phyloP scores from a whole-genome alignment of 805 yeast genomes.

The Myxozyma vanderwaltii region DNA sequence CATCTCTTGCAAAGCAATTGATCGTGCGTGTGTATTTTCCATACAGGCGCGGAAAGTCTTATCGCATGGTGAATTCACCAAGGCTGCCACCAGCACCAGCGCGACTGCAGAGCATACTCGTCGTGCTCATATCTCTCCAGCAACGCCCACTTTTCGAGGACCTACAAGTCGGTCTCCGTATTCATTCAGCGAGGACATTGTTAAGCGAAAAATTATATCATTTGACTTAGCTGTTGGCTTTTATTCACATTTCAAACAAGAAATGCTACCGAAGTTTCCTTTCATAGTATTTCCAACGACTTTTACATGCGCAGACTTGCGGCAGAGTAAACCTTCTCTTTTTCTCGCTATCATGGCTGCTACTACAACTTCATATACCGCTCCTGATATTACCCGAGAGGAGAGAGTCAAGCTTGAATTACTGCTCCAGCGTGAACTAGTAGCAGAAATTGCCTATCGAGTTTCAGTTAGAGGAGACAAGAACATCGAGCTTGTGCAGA shows the following conservation, averaged over 20 bases:
- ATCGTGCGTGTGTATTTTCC: slow-evolving; percentile 6
- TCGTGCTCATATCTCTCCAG: background rate
- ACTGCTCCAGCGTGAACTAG: slow-evolving; percentile 2
- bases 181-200: slow-evolving; percentile 8
- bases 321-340: slow-evolving; percentile 12
- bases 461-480: slow-evolving; percentile 12
- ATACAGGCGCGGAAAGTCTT: slow-evolving; percentile 9
- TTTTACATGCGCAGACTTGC: slow-evolving; percentile 12
- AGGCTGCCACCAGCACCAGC: background rate
- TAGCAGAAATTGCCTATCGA: slow-evolving; percentile 14
- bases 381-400: background rate
- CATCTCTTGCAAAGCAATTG: slow-evolving; percentile 2
- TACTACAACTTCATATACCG: background rate
- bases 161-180: too few species aligned
- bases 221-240: slow-evolving; percentile 11
- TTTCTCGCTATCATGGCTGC: slow-evolving; percentile 18
- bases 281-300: slow-evolving; percentile 13
- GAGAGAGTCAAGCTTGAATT: background rate
- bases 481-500: slow-evolving; percentile 12
- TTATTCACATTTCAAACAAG: slow-evolving; percentile 2
- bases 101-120: background rate
- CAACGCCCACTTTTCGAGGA: too few species aligned
- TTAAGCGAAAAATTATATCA: slow-evolving; percentile 1
- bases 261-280: slow-evolving; percentile 17
- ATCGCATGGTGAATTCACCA: slow-evolving; percentile 9